Base-by-base conservation (phyloP, 805 yeast genomes). In the Yarrowia sp. region DNA sequence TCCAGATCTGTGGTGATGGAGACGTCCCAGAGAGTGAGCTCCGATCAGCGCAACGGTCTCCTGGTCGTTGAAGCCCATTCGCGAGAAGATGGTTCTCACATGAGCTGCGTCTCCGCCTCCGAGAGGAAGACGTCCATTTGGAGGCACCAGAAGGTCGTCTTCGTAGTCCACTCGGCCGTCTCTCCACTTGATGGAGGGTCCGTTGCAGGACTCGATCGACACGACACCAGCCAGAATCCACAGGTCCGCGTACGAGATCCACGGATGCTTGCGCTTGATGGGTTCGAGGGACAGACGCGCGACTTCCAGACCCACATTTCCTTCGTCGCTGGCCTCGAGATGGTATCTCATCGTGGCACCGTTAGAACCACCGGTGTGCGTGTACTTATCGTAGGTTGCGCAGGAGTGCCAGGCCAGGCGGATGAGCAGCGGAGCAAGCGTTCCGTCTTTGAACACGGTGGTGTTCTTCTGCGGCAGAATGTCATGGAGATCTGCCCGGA, bases 371-470 rank as follows among this genome's bases (percentile, higher is more conserved):
- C 79, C 79, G 1, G 85, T 72, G 46, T 80, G 77, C 14, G 76
- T 75, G 13, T 73, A 71, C 66, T 76, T 76, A 68, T 88, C 90
- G 72, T 79, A 90, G n/a, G 94, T 88, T 27, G 94, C 96, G 63
- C 89, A 81, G 31, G 86, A 81, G 71, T 90, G 96, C 96, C 96
- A 90, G 19, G 96, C 87, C 60, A 88, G 78, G 67, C 96, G 82
- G 27, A 90, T 83, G 39, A 90, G 75, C 16, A 86, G 82, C 6
- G 96, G 96, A 0, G 91, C 86, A 19, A 86, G 83, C 3, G 86
- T 81, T 4, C 88, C 87, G 69, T 84, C 87, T 67, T 84, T 88
- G 69, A 51, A 51, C 25, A 51, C 32, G 7, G 58, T 24, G 18
- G 58, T 51, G 24, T 51, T 85, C 89, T 51, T 51, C 14, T 51